Percentiles rank a stretch among this genome's conserved stretches.
Evolutionary conservation across 495 filamentous ascomycete genomes (phyloP).

Genomic region (Podospora tetraspora): DNA sequence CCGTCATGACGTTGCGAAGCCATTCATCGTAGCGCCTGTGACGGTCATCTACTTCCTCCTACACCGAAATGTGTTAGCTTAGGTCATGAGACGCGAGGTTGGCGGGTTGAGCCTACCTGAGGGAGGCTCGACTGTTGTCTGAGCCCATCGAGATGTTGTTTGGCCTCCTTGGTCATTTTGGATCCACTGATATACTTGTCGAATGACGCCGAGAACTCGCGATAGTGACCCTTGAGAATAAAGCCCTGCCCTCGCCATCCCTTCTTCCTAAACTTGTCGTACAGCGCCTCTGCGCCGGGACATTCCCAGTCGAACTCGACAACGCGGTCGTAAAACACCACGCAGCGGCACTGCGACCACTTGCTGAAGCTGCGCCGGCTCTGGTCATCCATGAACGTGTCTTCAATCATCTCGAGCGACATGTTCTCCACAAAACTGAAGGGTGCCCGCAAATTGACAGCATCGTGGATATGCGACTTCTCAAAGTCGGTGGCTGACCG

Average conservation of each 20-base stretch:
- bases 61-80: constrained; percentile 7
- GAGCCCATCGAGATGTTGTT: constrained; percentile 38
- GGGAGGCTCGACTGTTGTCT: constrained; percentile 28
- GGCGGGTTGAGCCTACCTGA: constrained; percentile 22
- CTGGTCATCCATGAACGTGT: constrained; percentile 40
- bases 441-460: constrained; percentile 44
- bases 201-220: constrained; percentile 43
- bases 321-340: constrained; percentile 45
- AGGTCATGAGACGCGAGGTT: not conserved
- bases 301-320: constrained; percentile 45
- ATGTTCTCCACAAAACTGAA: constrained; percentile 38
- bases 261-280: constrained; percentile 35
- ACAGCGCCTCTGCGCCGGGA: constrained; percentile 38
- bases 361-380: constrained; percentile 41
- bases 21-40: constrained; percentile 35
- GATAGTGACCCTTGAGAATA: constrained; percentile 46
- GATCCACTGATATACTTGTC: constrained; percentile 40
- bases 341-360: constrained; percentile 39
- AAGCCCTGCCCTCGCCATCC: constrained; percentile 44
- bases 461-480: constrained; percentile 42
- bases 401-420: constrained; percentile 45
- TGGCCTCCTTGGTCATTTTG: constrained; percentile 38
- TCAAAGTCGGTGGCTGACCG: constrained; percentile 40
- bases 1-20: constrained; percentile 33
- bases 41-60: constrained; percentile 29